Conservation (phyloP, 2,329 filamentous ascomycete species). For the Onygena corvina region DNA sequence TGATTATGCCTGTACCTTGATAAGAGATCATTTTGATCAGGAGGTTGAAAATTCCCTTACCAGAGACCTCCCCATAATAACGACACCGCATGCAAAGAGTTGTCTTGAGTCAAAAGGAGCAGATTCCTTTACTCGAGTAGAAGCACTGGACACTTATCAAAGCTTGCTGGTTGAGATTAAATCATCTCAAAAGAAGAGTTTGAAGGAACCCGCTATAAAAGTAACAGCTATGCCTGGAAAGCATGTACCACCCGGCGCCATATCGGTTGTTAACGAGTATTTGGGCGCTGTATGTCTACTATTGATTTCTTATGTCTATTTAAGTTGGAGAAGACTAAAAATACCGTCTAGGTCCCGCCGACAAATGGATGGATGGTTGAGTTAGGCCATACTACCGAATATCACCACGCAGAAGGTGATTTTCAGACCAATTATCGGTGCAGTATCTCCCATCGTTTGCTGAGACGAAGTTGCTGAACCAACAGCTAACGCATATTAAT, state of each 20-base stretch:
- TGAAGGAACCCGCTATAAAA: conserved; percentile 37
- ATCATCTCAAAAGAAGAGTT: not conserved
- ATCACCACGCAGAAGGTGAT: conserved; percentile 11
- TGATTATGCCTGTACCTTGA: not conserved
- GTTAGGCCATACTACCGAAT: conserved; percentile 37
- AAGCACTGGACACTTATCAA: conserved; percentile 47
- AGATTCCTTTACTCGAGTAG: conserved; percentile 42
- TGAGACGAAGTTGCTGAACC: not conserved
- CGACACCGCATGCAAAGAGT: conserved; percentile 48
- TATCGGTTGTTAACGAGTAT: conserved; percentile 36
- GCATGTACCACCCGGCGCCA: conserved; percentile 42
- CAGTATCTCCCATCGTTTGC: not conserved
- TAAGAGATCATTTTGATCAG: conserved; percentile 43
- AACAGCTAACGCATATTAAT: not conserved
- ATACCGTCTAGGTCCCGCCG: conserved; percentile 43
- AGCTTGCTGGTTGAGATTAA: conserved; percentile 37
- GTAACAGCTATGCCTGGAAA: conserved; percentile 54
- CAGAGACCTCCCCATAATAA: conserved; percentile 49
- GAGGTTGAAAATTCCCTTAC: conserved; percentile 41
- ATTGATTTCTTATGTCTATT: not conserved
- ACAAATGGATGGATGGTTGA: conserved; percentile 58
- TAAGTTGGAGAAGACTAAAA: conserved; percentile 13
- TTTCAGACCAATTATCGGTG: conserved; percentile 41
- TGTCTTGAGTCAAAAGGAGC: conserved; percentile 37
- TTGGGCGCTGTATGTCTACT: conserved; percentile 32